phyloP scores from a whole-genome alignment of 495 filamentous ascomycete genomes.

The Penicillium arizonense region DNA sequence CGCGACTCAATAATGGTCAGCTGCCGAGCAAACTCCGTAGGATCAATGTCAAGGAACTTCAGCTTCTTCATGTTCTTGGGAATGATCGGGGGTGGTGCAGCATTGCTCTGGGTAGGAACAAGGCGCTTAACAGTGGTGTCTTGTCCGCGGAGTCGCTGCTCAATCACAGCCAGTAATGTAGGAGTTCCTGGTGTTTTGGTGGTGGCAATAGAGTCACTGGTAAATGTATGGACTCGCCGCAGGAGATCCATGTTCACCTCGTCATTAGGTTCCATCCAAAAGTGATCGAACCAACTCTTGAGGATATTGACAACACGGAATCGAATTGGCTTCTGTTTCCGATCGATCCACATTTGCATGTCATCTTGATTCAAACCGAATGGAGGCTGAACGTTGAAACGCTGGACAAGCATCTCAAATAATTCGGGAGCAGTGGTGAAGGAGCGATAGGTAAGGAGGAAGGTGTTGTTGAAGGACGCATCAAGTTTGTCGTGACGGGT shows the following conservation, averaged over 20 bases:
- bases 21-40: slow-evolving; percentile 92
- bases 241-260: slow-evolving; percentile 82
- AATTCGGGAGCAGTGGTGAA: slow-evolving; percentile 89
- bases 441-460: slow-evolving; percentile 93
- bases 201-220: slow-evolving; percentile 85
- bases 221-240: slow-evolving; percentile 84
- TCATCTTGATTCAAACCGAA: slow-evolving; percentile 71
- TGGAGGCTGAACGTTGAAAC: slow-evolving; percentile 93
- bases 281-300: slow-evolving; percentile 97
- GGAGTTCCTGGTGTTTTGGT: slow-evolving; percentile 86
- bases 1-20: slow-evolving; percentile 95
- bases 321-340: slow-evolving; percentile 92
- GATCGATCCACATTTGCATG: slow-evolving; percentile 84
- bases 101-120: slow-evolving; percentile 76
- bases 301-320: slow-evolving; percentile 96
- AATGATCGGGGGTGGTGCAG: slow-evolving; percentile 82
- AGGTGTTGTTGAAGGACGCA: slow-evolving; percentile 94
- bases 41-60: slow-evolving; percentile 97
- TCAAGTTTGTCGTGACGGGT: slow-evolving; percentile 95
- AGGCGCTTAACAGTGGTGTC: slow-evolving; percentile 84
- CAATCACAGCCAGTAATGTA: slow-evolving; percentile 76
- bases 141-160: slow-evolving; percentile 82
- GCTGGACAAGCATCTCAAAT: slow-evolving; percentile 86
- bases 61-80: slow-evolving; percentile 99
- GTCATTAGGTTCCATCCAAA: slow-evolving; percentile 94